Conservation (phyloP, 768 basidiomycete species). For the Boletus bicolor region DNA sequence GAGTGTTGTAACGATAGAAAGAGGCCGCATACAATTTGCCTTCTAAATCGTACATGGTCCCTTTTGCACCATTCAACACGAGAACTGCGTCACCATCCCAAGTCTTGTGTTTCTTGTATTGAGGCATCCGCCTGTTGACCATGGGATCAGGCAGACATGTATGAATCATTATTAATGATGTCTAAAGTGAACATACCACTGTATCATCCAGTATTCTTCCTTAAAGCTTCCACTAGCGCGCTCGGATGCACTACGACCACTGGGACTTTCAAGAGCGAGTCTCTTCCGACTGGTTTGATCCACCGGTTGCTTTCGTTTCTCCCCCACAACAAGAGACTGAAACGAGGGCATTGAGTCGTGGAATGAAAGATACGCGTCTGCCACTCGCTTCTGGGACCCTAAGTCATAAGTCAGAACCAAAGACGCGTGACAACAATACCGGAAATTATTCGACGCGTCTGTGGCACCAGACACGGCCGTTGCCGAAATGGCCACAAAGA, state of each 20-base stretch:
- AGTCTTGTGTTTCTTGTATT: constrained; percentile 81
- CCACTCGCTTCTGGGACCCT: not conserved
- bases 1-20: not conserved
- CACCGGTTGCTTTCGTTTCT: constrained; percentile 30
- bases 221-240: constrained; percentile 12
- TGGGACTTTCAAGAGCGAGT: constrained; percentile 24
- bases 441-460: constrained; percentile 16
- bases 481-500: constrained; percentile 3
- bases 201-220: constrained; percentile 70
- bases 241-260: constrained; percentile 3
- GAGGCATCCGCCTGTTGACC: constrained; percentile 55
- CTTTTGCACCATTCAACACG: constrained; percentile 44
- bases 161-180: not conserved
- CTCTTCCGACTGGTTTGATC: constrained; percentile 29
- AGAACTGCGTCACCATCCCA: constrained; percentile 87
- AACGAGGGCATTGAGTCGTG: constrained; percentile 20
- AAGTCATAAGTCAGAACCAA: not conserved
- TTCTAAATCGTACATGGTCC: constrained; percentile 57
- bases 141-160: not conserved
- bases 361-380: not conserved
- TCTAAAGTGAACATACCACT: constrained; percentile 49
- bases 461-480: constrained; percentile 18
- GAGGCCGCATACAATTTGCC: constrained; percentile 55
- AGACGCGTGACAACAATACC: constrained; percentile 1
- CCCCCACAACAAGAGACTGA: constrained; percentile 19